Conservation (phyloP, 75 land plant species). For the Azolla pinnata region DNA sequence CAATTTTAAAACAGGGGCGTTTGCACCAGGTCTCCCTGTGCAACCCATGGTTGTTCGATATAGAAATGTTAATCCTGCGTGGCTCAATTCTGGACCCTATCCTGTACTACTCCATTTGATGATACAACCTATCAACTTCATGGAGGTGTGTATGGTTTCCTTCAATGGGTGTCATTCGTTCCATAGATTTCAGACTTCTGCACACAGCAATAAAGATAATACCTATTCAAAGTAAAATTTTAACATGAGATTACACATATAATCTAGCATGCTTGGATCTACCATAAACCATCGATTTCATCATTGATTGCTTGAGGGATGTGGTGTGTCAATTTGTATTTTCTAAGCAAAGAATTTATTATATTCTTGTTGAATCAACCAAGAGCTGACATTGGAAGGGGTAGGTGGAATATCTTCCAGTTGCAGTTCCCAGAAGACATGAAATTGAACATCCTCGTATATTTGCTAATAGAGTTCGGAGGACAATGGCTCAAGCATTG, state of each 20-base stretch:
- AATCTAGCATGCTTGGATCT: too few species aligned
- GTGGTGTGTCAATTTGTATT: background rate
- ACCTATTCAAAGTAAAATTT: background rate
- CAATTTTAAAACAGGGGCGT: constrained; percentile 34
- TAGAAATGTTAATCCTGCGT: constrained; percentile 25
- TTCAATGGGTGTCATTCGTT: background rate
- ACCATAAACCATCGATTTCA: too few species aligned
- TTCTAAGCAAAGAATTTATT: background rate
- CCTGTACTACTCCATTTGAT: constrained; percentile 21
- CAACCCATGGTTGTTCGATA: constrained; percentile 30
- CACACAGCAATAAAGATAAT: background rate
- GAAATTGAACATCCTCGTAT: constrained; percentile 20
- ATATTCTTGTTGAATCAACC: background rate
- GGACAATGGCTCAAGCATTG: constrained; percentile 23
- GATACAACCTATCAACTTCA: constrained; percentile 30
- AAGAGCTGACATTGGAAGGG: too few species aligned
- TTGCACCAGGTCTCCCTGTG: constrained; percentile 29
- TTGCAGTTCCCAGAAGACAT: constrained; percentile 16
- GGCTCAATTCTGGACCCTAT: constrained; percentile 22
- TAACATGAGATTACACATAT: background rate
- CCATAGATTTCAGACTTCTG: too few species aligned
- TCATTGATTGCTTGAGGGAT: too few species aligned
- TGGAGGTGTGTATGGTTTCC: constrained; percentile 21
- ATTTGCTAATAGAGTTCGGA: constrained; percentile 22
- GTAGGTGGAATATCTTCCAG: constrained; percentile 26